Conservation (phyloP, 2,329 filamentous ascomycete genomes). For the Curvularia sp. region DNA sequence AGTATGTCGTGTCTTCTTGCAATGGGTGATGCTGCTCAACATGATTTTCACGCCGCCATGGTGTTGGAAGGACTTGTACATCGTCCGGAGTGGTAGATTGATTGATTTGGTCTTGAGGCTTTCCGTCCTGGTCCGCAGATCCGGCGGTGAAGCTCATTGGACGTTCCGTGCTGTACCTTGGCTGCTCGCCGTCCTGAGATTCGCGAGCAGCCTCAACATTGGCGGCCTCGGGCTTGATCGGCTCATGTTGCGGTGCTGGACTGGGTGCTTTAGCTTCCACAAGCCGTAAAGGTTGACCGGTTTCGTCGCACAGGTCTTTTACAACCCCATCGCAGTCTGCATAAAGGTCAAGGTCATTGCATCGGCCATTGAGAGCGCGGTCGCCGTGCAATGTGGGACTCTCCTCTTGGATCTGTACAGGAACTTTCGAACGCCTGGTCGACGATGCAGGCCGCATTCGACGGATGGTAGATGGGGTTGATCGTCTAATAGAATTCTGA, state of each 20-base stretch:
- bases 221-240: slow-evolving; percentile 7
- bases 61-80: slow-evolving; percentile 10
- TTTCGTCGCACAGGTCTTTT: slow-evolving; percentile 43
- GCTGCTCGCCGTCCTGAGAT: slow-evolving; percentile 28
- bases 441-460: slow-evolving; percentile 37
- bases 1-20: slow-evolving; percentile 19
- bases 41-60: slow-evolving; percentile 18
- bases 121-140: slow-evolving; percentile 44
- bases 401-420: slow-evolving; percentile 38
- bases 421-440: slow-evolving; percentile 25
- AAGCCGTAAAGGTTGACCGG: slow-evolving; percentile 40
- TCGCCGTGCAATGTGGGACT: slow-evolving; percentile 22
- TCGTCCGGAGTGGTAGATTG: slow-evolving; percentile 19
- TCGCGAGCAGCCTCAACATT: slow-evolving; percentile 13
- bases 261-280: slow-evolving; percentile 16
- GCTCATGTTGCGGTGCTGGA: slow-evolving; percentile 16
- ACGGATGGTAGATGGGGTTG: slow-evolving; percentile 41
- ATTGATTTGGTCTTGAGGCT: slow-evolving; percentile 49
- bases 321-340: slow-evolving; percentile 50
- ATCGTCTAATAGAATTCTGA: slow-evolving; percentile 39
- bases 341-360: slow-evolving; percentile 48
- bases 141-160: slow-evolving; percentile 51
- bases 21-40: slow-evolving; percentile 9
- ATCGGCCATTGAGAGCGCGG: slow-evolving; percentile 25
- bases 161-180: slow-evolving; percentile 43